Evolutionary conservation across 495 filamentous ascomycete species (phyloP).

Genomic region (Saxophila tyrrhenica): DNA sequence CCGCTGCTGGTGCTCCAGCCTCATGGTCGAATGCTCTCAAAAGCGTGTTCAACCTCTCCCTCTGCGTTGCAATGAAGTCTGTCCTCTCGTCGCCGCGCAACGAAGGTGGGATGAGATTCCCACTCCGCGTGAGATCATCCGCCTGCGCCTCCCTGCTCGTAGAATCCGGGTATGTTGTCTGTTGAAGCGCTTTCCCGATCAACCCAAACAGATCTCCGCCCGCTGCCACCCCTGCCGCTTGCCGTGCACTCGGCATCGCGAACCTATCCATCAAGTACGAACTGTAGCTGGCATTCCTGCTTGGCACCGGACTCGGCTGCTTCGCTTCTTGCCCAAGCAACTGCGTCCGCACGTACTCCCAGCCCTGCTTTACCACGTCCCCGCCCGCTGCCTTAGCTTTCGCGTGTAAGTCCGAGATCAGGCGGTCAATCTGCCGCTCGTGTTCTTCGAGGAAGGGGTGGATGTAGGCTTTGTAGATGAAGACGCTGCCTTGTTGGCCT

Average conservation of each 20-base stretch:
- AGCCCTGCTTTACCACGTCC: conserved; percentile 63
- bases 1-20: conserved; percentile 36
- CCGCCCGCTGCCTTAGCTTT: conserved; percentile 67
- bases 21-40: conserved; percentile 65
- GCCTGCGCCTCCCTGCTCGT: conserved; percentile 40
- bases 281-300: conserved; percentile 21
- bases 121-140: conserved; percentile 44
- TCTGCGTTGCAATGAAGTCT: conserved; percentile 58
- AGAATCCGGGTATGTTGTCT: conserved; percentile 32
- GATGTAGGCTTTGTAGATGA: conserved; percentile 73
- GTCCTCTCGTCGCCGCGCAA: conserved; percentile 49
- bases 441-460: conserved; percentile 82
- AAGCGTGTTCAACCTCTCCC: conserved; percentile 57
- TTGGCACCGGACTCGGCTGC: conserved; percentile 39
- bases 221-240: conserved; percentile 31
- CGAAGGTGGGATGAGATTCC: conserved; percentile 54
- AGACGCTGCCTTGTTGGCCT: conserved; percentile 79
- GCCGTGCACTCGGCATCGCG: conserved; percentile 54
- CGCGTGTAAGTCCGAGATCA: conserved; percentile 75
- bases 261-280: conserved; percentile 42
- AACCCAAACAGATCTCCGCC: conserved; percentile 59
- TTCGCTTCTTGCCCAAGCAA: conserved; percentile 57
- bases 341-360: conserved; percentile 64
- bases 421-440: conserved; percentile 78
- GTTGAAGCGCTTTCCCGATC: conserved; percentile 56